Conservation (phyloP, 2,329 filamentous ascomycete species). For the Fusarium sp. region DNA sequence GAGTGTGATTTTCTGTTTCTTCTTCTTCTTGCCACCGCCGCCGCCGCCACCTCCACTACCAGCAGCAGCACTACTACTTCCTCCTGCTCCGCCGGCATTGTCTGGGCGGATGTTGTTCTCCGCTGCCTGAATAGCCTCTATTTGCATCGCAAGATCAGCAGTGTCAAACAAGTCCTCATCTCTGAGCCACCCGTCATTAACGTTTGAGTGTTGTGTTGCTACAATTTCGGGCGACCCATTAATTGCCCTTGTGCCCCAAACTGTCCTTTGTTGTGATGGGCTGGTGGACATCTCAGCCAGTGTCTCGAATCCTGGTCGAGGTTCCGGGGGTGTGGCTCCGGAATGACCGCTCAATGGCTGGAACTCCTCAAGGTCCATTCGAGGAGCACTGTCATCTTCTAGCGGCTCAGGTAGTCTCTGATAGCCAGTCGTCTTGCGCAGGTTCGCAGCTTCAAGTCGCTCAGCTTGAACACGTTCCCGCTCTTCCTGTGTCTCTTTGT, state of each 20-base stretch:
- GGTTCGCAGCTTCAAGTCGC: conserved; percentile 79
- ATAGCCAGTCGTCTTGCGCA: conserved; percentile 66
- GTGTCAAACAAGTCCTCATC: conserved; percentile 80
- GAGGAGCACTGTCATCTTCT: conserved; percentile 57
- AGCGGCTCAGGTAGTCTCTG: conserved; percentile 56
- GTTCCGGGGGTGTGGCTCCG: conserved; percentile 69
- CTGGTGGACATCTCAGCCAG: conserved; percentile 86
- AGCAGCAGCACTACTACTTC: neutral
- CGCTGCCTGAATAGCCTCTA: conserved; percentile 67
- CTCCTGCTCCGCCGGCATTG: conserved; percentile 36
- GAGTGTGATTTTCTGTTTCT: conserved; percentile 80
- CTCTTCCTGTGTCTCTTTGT: conserved; percentile 89
- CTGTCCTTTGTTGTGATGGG: conserved; percentile 81
- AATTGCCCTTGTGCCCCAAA: conserved; percentile 90
- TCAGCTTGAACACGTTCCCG: conserved; percentile 87
- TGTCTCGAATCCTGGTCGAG: conserved; percentile 74
- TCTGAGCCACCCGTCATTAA: conserved; percentile 88
- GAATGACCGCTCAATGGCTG: conserved; percentile 69
- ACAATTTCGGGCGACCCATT: conserved; percentile 70
- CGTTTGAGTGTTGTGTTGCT: conserved; percentile 48
- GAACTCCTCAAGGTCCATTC: conserved; percentile 73
- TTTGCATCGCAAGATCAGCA: conserved; percentile 72
- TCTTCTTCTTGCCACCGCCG: conserved; percentile 73
- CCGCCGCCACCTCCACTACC: conserved; percentile 48
- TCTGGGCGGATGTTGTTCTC: conserved; percentile 44